phyloP scores from a whole-genome alignment of 768 basidiomycete genomes.

The Lenzites betulinus region DNA sequence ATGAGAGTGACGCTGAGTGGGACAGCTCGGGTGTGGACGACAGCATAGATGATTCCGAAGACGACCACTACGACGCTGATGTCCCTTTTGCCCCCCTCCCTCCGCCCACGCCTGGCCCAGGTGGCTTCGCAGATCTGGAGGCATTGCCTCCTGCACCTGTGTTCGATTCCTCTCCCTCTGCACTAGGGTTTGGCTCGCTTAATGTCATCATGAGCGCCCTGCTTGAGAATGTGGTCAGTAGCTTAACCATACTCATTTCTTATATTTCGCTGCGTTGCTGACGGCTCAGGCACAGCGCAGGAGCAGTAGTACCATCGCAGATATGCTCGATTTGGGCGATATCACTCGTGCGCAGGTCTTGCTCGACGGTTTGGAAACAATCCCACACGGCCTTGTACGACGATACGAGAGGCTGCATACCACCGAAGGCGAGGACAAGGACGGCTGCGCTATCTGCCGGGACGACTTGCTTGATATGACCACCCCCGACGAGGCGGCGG shows the following conservation, averaged over 20 bases:
- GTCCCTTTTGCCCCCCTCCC: background rate
- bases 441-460: conserved; percentile 76
- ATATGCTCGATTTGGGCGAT: conserved; percentile 39
- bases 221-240: conserved; percentile 9
- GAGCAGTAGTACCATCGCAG: background rate
- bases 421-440: conserved; percentile 35
- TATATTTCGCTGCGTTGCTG: background rate
- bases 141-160: background rate
- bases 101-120: background rate
- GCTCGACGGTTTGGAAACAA: conserved; percentile 61
- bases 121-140: background rate
- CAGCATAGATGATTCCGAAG: conserved; percentile 9
- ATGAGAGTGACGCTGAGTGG: conserved; percentile 17
- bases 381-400: conserved; percentile 60
- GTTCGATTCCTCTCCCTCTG: background rate
- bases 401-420: conserved; percentile 30
- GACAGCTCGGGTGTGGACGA: conserved; percentile 9
- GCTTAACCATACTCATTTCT: no score
- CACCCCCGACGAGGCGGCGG: conserved; percentile 28
- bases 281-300: background rate
- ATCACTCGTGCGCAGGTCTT: conserved; percentile 66
- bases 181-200: no score
- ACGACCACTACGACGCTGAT: background rate
- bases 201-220: background rate
- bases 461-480: conserved; percentile 57